Conservation (phyloP, 345 rosid genomes). For the Reutealis trisperma region DNA sequence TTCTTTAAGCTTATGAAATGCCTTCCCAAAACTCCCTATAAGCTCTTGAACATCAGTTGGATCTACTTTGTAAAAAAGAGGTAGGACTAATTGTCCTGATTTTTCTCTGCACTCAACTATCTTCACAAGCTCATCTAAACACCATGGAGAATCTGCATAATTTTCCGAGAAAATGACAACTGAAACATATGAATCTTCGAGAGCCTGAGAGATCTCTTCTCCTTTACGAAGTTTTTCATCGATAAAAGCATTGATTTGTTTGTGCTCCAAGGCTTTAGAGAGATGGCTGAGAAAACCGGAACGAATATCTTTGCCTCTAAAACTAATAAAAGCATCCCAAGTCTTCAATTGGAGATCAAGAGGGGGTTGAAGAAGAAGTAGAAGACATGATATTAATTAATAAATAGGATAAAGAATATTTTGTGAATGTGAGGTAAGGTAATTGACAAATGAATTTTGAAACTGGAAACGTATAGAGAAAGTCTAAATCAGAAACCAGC, state of each 20-base stretch:
- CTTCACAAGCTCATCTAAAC: neutral
- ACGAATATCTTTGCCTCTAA: neutral
- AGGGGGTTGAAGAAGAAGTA: neutral
- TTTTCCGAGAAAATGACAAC: neutral
- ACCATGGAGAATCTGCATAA: constrained; percentile 3
- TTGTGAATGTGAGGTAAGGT: no score
- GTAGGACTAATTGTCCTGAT: neutral
- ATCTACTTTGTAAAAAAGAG: neutral
- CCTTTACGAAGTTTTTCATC: neutral
- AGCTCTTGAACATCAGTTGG: neutral
- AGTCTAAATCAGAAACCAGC: no score
- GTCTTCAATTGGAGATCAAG: neutral
- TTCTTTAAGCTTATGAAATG: neutral
- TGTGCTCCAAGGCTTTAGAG: neutral
- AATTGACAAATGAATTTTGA: no score
- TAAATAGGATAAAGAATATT: no score
- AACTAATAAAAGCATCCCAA: neutral
- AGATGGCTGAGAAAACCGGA: neutral
- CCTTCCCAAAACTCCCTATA: neutral
- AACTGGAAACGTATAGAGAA: no score
- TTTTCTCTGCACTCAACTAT: neutral
- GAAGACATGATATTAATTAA: no score
- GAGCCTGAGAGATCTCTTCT: neutral
- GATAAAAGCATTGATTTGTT: neutral
- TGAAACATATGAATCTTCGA: neutral